phyloP scores from a whole-genome alignment of 306 rosid species.

The Casuarina glauca region DNA sequence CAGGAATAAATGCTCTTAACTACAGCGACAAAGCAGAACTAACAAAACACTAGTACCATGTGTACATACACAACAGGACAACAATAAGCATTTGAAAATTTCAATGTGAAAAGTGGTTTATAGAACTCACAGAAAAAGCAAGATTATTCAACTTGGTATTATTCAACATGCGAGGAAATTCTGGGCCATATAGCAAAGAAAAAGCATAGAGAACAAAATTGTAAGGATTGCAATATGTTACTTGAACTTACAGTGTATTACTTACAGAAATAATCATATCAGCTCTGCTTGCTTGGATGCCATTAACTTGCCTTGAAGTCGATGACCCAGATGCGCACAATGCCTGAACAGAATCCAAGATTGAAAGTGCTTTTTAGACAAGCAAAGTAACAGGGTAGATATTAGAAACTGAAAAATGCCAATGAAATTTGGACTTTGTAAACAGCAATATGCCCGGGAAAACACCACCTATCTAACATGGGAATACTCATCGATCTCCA shows the following conservation, averaged over 20 bases:
- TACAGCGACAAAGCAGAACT: background rate
- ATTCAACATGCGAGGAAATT: background rate
- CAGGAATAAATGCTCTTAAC: too few relatives aligned
- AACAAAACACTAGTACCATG: background rate
- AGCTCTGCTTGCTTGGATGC: constrained; percentile 64
- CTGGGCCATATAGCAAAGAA: background rate
- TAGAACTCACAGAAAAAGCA: background rate
- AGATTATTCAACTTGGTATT: background rate
- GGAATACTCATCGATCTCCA: background rate
- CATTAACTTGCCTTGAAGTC: constrained; percentile 50
- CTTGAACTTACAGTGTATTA: too few relatives aligned
- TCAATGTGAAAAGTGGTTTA: background rate
- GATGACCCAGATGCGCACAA: constrained; percentile 55
- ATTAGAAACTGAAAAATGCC: background rate
- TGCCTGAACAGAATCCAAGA: constrained; percentile 51
- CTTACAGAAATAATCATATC: constrained; percentile 83
- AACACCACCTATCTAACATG: background rate
- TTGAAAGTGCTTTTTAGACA: constrained; percentile 13
- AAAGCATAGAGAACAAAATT: background rate
- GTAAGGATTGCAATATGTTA: background rate
- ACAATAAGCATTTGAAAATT: constrained; percentile 4
- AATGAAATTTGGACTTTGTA: background rate
- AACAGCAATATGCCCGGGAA: background rate
- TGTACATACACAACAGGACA: background rate
- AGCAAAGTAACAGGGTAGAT: background rate